Base-by-base conservation (phyloP, 257 asterid species). In the Capsicum chinense region DNA sequence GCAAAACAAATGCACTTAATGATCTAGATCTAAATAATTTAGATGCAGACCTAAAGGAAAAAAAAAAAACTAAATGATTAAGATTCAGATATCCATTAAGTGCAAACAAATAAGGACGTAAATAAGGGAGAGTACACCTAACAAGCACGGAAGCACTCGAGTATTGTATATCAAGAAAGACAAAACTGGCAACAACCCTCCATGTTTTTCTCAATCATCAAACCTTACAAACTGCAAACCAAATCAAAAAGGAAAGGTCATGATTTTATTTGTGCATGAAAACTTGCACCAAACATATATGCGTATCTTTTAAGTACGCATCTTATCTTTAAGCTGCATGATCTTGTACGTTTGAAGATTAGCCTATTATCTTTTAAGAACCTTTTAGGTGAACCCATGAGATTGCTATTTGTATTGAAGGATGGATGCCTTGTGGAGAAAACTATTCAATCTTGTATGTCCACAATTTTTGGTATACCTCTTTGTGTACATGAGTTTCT, bases 91-190 rank as follows among this genome's bases (percentile, higher is more conserved):
- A 1, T n/a, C 13, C 1, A 54, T 54, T 54, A 7, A 54, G 57
- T 54, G 16, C 81, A 50, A 76, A 26, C 64, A 26, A 7, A 54
- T 54, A 64, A 52, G 33, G 62, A 48, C 64, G 54, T 76, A 76
- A 56, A 76, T 54, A 54, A 76, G 44, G 59, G 60, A 0, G 44
- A 50, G 17, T 54, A 26, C 9, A 63, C 59, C 63, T 76, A 26
- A 13, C 48, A 76, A 26, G 26, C 44, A 50, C 80, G 21, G 44
- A 74, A 74, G 62, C 44, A 47, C 74, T 10, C 6, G 13, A 50
- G 60, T 48, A 50, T 21, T 35, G 62, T 52, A 33, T 74, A 76
- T 54, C 64, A 76, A 76, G 64, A 76, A 76, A 37, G 47, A 76
- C n/a, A 56, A 54, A 54, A 76, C 14, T 54, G 48, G 64, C 44